Conservation (phyloP, 768 basidiomycete species). For the Russula earlei region DNA sequence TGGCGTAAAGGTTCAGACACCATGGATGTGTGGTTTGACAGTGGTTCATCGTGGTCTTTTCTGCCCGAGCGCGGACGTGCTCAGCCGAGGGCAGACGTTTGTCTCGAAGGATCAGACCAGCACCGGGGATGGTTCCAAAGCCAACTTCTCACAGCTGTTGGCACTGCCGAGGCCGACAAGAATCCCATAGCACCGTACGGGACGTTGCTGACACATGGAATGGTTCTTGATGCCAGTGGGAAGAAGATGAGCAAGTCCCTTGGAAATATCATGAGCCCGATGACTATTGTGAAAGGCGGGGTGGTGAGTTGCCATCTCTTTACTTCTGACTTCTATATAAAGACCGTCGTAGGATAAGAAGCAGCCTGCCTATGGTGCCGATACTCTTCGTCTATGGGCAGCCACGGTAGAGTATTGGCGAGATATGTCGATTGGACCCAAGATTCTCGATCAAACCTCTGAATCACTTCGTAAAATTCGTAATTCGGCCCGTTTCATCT, state of each 20-base stretch:
- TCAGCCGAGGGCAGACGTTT: slow-evolving; percentile 59
- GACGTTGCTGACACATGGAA: slow-evolving; percentile 87
- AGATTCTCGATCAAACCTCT: slow-evolving; percentile 60
- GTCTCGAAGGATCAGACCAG: slow-evolving; percentile 93
- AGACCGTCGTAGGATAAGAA: slow-evolving; percentile 45
- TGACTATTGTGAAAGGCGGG: slow-evolving; percentile 71
- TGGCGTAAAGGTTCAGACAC: slow-evolving; percentile 87
- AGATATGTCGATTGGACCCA: slow-evolving; percentile 80
- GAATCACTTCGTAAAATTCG: slow-evolving; percentile 77
- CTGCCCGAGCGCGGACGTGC: slow-evolving; percentile 37
- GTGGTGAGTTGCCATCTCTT: slow-evolving; percentile 37
- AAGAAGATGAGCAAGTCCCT: slow-evolving; percentile 97
- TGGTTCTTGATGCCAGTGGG: slow-evolving; percentile 85
- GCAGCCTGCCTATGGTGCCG: slow-evolving; percentile 75
- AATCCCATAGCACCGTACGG: slow-evolving; percentile 48
- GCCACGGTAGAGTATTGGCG: slow-evolving; percentile 85
- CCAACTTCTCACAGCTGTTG: slow-evolving; percentile 74
- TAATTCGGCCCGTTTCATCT: slow-evolving; percentile 77
- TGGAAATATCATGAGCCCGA: slow-evolving; percentile 84
- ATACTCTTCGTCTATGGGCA: slow-evolving; percentile 83
- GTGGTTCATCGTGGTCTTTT: slow-evolving; percentile 89
- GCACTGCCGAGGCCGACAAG: slow-evolving; percentile 31
- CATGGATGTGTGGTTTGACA: slow-evolving; percentile 99
- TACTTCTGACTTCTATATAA: background rate
- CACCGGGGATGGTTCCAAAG: slow-evolving; percentile 99